A percentile compares a stretch with the other conserved stretches of the same genome.
These are phyloP conservation scores for Escovopsis sp. DNA, from an alignment of 2,329 filamentous ascomycete genomes.

Conservation along the genomic window DNA sequence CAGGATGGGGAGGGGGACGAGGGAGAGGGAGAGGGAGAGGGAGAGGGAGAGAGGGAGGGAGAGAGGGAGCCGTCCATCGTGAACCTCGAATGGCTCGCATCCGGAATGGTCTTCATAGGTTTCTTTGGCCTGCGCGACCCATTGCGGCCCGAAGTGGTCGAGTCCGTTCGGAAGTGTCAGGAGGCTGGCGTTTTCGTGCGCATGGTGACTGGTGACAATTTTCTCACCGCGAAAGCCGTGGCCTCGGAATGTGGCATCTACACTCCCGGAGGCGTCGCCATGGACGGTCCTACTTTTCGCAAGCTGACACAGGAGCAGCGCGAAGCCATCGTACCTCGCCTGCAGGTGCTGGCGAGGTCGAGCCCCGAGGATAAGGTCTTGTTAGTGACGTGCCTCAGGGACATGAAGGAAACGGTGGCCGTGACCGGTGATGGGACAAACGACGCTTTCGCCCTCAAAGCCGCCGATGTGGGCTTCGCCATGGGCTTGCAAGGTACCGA, in stretches of 20 bases:
- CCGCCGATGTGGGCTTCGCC: conserved; percentile 51
- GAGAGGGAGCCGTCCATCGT: conserved; percentile 16
- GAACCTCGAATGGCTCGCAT: conserved; percentile 27
- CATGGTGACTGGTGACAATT: conserved; percentile 42
- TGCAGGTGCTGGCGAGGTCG: conserved; percentile 54
- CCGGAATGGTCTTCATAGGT: conserved; percentile 31
- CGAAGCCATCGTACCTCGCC: conserved; percentile 40
- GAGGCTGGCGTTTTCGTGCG: conserved; percentile 51
- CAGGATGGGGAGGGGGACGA: conserved; percentile 22
- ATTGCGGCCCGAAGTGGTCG: conserved; percentile 44
- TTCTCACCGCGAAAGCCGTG: conserved; percentile 29
- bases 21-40: conserved; percentile 9
- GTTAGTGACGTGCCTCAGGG: conserved; percentile 48
- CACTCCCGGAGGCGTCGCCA: conserved; percentile 50
- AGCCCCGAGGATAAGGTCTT: conserved; percentile 56
- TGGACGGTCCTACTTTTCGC: conserved; percentile 41
- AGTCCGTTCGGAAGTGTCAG: conserved; percentile 48
- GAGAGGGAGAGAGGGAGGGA: conserved; percentile 12
- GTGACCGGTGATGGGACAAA: conserved; percentile 55
- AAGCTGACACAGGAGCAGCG: conserved; percentile 33
- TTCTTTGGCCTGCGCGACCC: conserved; percentile 53
- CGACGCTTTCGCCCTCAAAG: conserved; percentile 50
- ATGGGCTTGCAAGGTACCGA: conserved; percentile 55
- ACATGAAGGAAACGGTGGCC: conserved; percentile 50
- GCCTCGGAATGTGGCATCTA: conserved; percentile 28